Base-by-base conservation (phyloP, 768 basidiomycete genomes). In the Hortiboletus flavorubellus region DNA sequence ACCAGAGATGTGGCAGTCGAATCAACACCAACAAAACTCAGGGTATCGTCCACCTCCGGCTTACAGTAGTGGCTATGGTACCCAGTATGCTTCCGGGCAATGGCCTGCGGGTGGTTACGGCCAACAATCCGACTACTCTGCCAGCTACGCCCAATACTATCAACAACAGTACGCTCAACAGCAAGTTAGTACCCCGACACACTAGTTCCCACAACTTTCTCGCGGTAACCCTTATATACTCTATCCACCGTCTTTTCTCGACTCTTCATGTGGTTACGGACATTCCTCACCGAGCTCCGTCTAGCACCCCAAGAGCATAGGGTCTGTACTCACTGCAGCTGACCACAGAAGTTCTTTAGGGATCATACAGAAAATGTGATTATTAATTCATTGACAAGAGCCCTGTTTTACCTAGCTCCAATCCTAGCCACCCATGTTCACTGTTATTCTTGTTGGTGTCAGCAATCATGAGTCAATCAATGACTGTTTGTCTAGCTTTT, bases 121-220 rank as follows among this genome's bases (percentile, higher is more conserved):
- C 54, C 76, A 75, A 51, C 78, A 77, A 62, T 59, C 79, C 75
- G 91, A 91, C 70, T 91, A 91, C 68, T 78, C 84, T 26, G 72
- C 76, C 69, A 89, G 84, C 69, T 93, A 93, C 59, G 87, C 90
- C 42, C 81, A 89, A 58, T 93, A 93, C 71, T 93, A 93, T 73
- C 90, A 92, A 76, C 83, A 82, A 71, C 90, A 91, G 80, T 92
- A 91, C 67, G 78, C 85, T 59, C 89, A 91, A 71, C 86, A 88
- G 73, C 85, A 84, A 72, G 68, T 80, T 69, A 78, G 71, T 66
- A 72, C 75, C n/a, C 70, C 74, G 34, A 56, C 73, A 38, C 66
- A 73, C 62, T 75, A 68, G 57, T 21, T 51, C 45, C 29, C n/a
- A 21, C 47, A 11, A 11, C 9, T 52, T 46, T 60, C 55, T 46